Percentiles rank a stretch among this genome's conserved stretches.
Evolutionary conservation across 768 basidiomycete species (phyloP).

Genomic region (Tubosaeta sp.): DNA sequence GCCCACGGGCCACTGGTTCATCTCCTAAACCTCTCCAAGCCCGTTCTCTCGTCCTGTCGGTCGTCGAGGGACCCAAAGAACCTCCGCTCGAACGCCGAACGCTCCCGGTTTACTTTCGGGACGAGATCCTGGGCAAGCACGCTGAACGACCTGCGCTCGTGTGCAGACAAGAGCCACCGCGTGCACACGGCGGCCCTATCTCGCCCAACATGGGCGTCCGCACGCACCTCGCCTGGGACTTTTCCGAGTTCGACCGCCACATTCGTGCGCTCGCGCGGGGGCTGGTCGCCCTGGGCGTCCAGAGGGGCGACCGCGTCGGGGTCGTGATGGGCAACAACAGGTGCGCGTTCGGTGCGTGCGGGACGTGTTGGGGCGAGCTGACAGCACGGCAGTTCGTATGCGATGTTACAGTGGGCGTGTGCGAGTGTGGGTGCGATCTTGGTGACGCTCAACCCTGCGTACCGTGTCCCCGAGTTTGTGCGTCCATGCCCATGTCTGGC

Average conservation of each 20-base stretch:
- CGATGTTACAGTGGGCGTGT: slow-evolving; percentile 80
- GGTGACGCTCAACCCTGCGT: slow-evolving; percentile 82
- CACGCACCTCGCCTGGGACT: slow-evolving; percentile 68
- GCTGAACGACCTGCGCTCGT: slow-evolving; percentile 57
- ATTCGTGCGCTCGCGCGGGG: slow-evolving; percentile 68
- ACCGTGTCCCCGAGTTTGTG: slow-evolving; percentile 67
- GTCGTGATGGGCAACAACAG: slow-evolving; percentile 86
- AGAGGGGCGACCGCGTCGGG: slow-evolving; percentile 72
- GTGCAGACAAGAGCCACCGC: slow-evolving; percentile 54
- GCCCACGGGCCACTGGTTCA: background rate
- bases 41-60: slow-evolving; percentile 42
- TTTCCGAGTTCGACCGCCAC: slow-evolving; percentile 61
- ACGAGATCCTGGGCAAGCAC: slow-evolving; percentile 49
- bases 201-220: slow-evolving; percentile 46
- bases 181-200: slow-evolving; percentile 57
- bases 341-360: slow-evolving; percentile 32
- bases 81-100: slow-evolving; percentile 56
- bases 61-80: slow-evolving; percentile 51
- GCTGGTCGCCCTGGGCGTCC: slow-evolving; percentile 62
- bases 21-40: slow-evolving; percentile 6
- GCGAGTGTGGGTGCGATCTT: slow-evolving; percentile 81
- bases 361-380: too few relatives aligned
- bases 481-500: background rate
- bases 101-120: slow-evolving; percentile 56
- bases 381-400: slow-evolving; percentile 57